Evolutionary conservation across 225 moss, liverwort and hornwort genomes (phyloP).

Genomic region (Marchantia polymorpha): DNA sequence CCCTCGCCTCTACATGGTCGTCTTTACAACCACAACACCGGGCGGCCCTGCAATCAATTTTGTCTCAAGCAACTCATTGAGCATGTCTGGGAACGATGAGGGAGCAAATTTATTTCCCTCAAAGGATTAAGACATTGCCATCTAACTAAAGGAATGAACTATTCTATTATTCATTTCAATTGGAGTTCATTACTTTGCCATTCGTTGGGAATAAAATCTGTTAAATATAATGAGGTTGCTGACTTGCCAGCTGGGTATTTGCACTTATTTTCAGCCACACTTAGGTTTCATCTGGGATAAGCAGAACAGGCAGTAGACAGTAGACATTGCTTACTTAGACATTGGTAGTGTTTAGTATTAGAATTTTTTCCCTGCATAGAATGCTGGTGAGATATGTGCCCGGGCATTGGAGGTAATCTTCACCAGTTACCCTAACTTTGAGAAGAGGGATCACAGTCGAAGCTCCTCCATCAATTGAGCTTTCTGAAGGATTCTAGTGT

Average conservation of each 20-base stretch:
- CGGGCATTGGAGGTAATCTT: constrained; percentile 23
- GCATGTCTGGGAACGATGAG: constrained; percentile 19
- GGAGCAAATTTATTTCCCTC: constrained; percentile 9
- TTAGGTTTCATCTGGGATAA: constrained; percentile 18
- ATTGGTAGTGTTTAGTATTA: constrained; percentile 28
- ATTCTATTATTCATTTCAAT: constrained; percentile 30
- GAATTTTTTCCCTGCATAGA: constrained; percentile 38
- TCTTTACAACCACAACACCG: constrained; percentile 86
- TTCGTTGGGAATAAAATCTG: constrained; percentile 39
- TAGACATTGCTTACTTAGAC: constrained; percentile 25
- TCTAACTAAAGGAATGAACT: constrained; percentile 28
- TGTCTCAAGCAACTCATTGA: constrained; percentile 54
- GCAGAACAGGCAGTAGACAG: constrained; percentile 27
- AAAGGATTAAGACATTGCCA: constrained; percentile 11
- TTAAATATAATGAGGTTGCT: constrained; percentile 34
- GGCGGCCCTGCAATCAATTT: constrained; percentile 82
- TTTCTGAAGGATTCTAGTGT: neutral
- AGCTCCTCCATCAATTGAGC: constrained; percentile 8
- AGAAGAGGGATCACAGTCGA: neutral
- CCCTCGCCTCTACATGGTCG: constrained; percentile 86
- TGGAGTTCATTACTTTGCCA: constrained; percentile 32
- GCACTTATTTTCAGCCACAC: constrained; percentile 13
- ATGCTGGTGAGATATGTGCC: constrained; percentile 41
- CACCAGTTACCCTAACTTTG: neutral
- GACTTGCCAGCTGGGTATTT: constrained; percentile 28